phyloP scores from a whole-genome alignment of 768 basidiomycete genomes.

The Pisolithus albus region DNA sequence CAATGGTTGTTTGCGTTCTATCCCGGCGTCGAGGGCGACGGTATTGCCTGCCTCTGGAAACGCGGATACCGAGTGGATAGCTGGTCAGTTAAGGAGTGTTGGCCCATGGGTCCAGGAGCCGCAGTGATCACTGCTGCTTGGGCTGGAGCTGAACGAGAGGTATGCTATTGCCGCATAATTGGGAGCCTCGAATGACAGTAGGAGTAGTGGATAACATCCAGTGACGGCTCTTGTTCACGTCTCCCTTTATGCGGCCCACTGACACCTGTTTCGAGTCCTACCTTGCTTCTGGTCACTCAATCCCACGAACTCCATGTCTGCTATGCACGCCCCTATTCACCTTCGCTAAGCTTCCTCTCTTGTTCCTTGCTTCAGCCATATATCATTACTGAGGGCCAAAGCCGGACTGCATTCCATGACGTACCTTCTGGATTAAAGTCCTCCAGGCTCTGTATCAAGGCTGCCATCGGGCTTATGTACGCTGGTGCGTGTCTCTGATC shows the following conservation, averaged over 20 bases:
- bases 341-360: conserved; percentile 40
- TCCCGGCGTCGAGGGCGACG: conserved; percentile 50
- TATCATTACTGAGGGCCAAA: conserved; percentile 29
- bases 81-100: conserved; percentile 55
- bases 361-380: conserved; percentile 42
- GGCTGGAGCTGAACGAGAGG: conserved; percentile 57
- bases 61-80: conserved; percentile 51
- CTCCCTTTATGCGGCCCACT: conserved; percentile 54
- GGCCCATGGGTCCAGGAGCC: conserved; percentile 44
- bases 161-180: conserved; percentile 20
- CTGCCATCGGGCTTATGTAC: conserved; percentile 55
- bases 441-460: conserved; percentile 44
- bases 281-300: conserved; percentile 59
- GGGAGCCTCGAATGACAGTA: neutral
- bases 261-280: conserved; percentile 46
- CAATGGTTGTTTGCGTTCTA: conserved; percentile 72
- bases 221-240: conserved; percentile 42
- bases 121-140: conserved; percentile 58
- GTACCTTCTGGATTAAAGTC: conserved; percentile 31
- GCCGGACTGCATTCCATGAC: conserved; percentile 25
- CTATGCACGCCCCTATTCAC: conserved; percentile 42
- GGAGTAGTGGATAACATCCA: conserved; percentile 48
- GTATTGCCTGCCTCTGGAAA: conserved; percentile 61
- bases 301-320: conserved; percentile 50
- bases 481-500: conserved; percentile 34